These are phyloP conservation scores for Agaricales sp. DNA, from an alignment of 1,284 basidiomycete genomes.

Conservation along the genomic window DNA sequence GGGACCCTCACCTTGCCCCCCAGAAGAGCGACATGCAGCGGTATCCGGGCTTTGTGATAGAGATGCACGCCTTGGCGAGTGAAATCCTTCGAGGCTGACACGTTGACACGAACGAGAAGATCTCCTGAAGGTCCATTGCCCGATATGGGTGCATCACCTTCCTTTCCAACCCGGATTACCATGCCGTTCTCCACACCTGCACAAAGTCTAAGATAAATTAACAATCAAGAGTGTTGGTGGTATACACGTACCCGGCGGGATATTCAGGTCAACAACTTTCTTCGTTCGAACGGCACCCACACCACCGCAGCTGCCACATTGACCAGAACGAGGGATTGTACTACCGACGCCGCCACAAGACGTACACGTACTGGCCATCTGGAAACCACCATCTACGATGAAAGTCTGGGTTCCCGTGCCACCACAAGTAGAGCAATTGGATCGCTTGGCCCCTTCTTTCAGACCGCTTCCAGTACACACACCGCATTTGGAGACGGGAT, in stretches of 20 bases:
- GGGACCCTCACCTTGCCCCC: slow-evolving; percentile 91
- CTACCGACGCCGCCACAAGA: slow-evolving; percentile 81
- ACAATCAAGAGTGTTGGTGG: slow-evolving; percentile 1
- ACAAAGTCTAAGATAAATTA: slow-evolving; percentile 11
- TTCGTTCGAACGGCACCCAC: slow-evolving; percentile 81
- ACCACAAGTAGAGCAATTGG: slow-evolving; percentile 73
- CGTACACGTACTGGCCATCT: slow-evolving; percentile 91
- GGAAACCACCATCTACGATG: slow-evolving; percentile 91
- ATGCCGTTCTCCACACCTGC: slow-evolving; percentile 94
- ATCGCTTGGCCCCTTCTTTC: slow-evolving; percentile 79
- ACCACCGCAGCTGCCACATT: slow-evolving; percentile 80
- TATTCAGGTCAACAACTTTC: slow-evolving; percentile 74
- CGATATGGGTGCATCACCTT: slow-evolving; percentile 80
- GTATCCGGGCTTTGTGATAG: slow-evolving; percentile 87
- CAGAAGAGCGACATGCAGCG: slow-evolving; percentile 85
- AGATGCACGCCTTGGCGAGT: slow-evolving; percentile 88
- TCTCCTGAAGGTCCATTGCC: slow-evolving; percentile 77
- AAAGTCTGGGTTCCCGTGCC: slow-evolving; percentile 88
- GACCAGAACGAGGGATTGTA: slow-evolving; percentile 68
- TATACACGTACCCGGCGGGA: slow-evolving; percentile 73
- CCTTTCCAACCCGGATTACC: slow-evolving; percentile 77
- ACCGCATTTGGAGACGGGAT: slow-evolving; percentile 77
- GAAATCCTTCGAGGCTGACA: slow-evolving; percentile 79
- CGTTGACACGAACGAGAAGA: slow-evolving; percentile 81
- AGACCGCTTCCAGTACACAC: slow-evolving; percentile 85